Evolutionary conservation across 768 basidiomycete species (phyloP), one percentile per base, ranked within the genome.

Genomic region (Pleurotus ostreatus): DNA sequence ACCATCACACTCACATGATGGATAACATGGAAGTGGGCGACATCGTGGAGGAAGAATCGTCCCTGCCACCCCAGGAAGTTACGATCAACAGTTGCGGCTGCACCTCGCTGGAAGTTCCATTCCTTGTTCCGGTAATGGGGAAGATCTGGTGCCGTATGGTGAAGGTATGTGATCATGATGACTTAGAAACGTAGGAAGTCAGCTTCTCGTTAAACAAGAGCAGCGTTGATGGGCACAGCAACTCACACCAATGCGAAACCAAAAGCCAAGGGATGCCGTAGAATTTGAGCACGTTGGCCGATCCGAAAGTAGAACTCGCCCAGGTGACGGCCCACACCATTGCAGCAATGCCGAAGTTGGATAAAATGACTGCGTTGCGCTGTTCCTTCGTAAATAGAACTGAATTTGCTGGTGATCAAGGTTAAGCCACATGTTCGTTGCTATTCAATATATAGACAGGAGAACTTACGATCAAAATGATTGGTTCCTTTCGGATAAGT

Each of bases 401-500:
- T 1, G 82, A 81, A 59, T 76, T 77, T 4, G 84, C 83, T 84
- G 59, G 15, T 46, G 49, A 22, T 44, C 44, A 46, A 49, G 18
- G 25, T 16, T 49, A 23, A 34, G 39, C 18, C 39, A 40, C 34
- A 43, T n/a, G 13, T n/a, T 38, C 37, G 41, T 30, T 16, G 18
- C 34, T 25, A 26, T 40, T 25, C 23, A 41, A 47, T 37, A 34
- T 11, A 38, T 26, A 16, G 43, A 18, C 46, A 22, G n/a, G 22
- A 55, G 40, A 34, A 71, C 81, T 68, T 56, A 84, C 82, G 83
- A 65, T 83, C 71, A 61, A 84, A 85, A 61, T 86, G 85, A 60
- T 84, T 85, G n/a, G 84, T 84, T 76, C 80, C 78, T 60, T 79
- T 77, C 1, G 82, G 81, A 62, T 85, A 83, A 20, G 62, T 65